Evolutionary conservation across 768 basidiomycete genomes (phyloP).

Genomic region (Rhizopogon rudus): DNA sequence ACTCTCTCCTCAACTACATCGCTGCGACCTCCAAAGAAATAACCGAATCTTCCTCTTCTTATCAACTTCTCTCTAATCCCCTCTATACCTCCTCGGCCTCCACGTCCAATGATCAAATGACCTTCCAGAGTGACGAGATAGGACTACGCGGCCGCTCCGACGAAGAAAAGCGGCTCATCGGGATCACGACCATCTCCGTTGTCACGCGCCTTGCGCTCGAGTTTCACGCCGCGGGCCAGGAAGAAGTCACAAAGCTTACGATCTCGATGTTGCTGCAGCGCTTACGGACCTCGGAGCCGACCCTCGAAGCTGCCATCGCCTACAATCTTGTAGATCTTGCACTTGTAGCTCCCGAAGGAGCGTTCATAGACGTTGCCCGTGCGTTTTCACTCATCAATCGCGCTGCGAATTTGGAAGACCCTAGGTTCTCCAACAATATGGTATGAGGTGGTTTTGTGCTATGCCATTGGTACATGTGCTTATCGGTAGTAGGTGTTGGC

Average conservation of each 20-base stretch:
- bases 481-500: slow-evolving; percentile 60
- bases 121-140: slow-evolving; percentile 54
- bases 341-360: slow-evolving; percentile 64
- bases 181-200: slow-evolving; percentile 88
- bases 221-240: slow-evolving; percentile 49
- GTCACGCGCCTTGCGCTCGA: slow-evolving; percentile 86
- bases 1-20: slow-evolving; percentile 91
- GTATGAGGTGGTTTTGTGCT: slow-evolving; percentile 30
- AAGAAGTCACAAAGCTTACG: slow-evolving; percentile 86
- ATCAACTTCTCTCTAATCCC: slow-evolving; percentile 38
- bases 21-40: slow-evolving; percentile 79
- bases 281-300: slow-evolving; percentile 77
- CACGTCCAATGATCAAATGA: slow-evolving; percentile 40
- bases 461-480: neutral
- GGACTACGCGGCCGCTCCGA: slow-evolving; percentile 68
- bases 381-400: slow-evolving; percentile 83
- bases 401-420: slow-evolving; percentile 84
- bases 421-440: slow-evolving; percentile 86
- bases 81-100: slow-evolving; percentile 28
- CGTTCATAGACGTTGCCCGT: slow-evolving; percentile 80
- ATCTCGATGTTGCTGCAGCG: slow-evolving; percentile 92
- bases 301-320: slow-evolving; percentile 87
- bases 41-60: slow-evolving; percentile 43
- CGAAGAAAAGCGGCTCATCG: slow-evolving; percentile 79
- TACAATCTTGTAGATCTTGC: slow-evolving; percentile 91